phyloP scores from a whole-genome alignment of 768 basidiomycete genomes.

The Trametes elegans region DNA sequence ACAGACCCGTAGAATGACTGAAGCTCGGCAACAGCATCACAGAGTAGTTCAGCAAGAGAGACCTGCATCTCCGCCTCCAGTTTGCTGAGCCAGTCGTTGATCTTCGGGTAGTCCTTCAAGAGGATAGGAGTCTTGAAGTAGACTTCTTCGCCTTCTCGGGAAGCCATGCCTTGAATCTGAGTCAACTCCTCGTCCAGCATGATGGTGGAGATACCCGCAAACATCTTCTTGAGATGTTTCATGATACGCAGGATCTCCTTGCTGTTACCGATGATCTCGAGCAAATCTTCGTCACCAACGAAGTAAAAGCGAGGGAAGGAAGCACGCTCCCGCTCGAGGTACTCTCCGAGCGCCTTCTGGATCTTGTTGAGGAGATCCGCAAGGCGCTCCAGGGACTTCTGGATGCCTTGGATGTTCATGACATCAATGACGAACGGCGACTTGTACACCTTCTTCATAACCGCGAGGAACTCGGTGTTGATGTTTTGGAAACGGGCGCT shows the following conservation, averaged over 20 bases:
- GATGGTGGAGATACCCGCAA: slow-evolving; percentile 93
- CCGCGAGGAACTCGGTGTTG: slow-evolving; percentile 94
- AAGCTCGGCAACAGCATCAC: slow-evolving; percentile 77
- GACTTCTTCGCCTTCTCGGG: slow-evolving; percentile 94
- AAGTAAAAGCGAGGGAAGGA: slow-evolving; percentile 99
- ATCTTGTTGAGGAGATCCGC: slow-evolving; percentile 97
- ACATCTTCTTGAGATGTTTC: slow-evolving; percentile 99
- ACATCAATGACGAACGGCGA: slow-evolving; percentile 97
- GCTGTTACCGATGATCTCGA: slow-evolving; percentile 99
- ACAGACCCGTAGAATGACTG: slow-evolving; percentile 75
- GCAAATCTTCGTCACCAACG: slow-evolving; percentile 96
- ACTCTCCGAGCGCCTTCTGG: slow-evolving; percentile 98
- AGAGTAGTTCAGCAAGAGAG: slow-evolving; percentile 81
- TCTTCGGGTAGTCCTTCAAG: slow-evolving; percentile 92
- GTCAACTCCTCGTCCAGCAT: slow-evolving; percentile 84
- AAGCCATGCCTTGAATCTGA: slow-evolving; percentile 90
- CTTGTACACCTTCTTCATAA: slow-evolving; percentile 99
- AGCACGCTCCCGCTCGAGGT: slow-evolving; percentile 94
- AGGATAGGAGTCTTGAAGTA: slow-evolving; percentile 78
- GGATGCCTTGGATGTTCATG: slow-evolving; percentile 92
- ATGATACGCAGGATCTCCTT: slow-evolving; percentile 97
- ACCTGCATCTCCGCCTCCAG: slow-evolving; percentile 92
- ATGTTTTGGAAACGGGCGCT: slow-evolving; percentile 98
- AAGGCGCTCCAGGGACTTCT: slow-evolving; percentile 95
- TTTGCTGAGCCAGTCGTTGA: slow-evolving; percentile 97